These are phyloP conservation scores for Arabis alpina DNA, from an alignment of 345 rosid species.

Conservation along the genomic window DNA sequence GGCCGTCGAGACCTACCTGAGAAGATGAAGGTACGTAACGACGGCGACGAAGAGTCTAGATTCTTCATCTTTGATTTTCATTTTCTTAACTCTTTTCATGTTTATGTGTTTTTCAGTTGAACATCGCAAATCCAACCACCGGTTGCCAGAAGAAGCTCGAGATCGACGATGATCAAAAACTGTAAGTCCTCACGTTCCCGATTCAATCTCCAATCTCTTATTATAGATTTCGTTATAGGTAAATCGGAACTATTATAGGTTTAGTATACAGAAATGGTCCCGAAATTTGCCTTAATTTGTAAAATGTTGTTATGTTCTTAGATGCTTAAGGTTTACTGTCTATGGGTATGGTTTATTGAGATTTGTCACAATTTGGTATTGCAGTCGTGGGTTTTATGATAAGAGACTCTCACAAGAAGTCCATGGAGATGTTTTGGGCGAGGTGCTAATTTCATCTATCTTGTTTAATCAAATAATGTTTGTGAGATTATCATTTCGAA, in stretches of 20 bases:
- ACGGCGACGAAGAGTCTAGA: not conserved
- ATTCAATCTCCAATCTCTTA: not conserved
- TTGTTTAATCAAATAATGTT: not conserved
- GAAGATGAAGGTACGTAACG: conserved; percentile 37
- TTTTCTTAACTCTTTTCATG: conserved; percentile 4
- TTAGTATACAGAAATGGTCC: not conserved
- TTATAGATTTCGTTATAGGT: not conserved
- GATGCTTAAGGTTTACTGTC: not conserved
- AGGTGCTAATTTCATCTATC: conserved; percentile 43
- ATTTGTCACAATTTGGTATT: not conserved
- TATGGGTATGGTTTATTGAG: not conserved
- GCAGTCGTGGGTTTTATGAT: conserved; percentile 67
- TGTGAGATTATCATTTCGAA: not conserved
- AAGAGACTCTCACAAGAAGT: conserved; percentile 87
- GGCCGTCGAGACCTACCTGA: not conserved
- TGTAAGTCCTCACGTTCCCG: conserved; percentile 32
- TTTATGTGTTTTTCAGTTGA: conserved; percentile 42
- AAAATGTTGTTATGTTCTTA: not conserved
- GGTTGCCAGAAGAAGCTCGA: conserved; percentile 66
- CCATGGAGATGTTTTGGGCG: conserved; percentile 77
- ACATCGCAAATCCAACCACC: conserved; percentile 57
- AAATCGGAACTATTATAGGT: not conserved
- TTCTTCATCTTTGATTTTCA: not conserved
- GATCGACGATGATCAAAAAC: conserved; percentile 58
- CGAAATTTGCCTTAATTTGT: not conserved